Percentiles rank a stretch among this genome's conserved stretches.
Conservation (phyloP, 208 protist species). For the Crithidia bombi region DNA sequence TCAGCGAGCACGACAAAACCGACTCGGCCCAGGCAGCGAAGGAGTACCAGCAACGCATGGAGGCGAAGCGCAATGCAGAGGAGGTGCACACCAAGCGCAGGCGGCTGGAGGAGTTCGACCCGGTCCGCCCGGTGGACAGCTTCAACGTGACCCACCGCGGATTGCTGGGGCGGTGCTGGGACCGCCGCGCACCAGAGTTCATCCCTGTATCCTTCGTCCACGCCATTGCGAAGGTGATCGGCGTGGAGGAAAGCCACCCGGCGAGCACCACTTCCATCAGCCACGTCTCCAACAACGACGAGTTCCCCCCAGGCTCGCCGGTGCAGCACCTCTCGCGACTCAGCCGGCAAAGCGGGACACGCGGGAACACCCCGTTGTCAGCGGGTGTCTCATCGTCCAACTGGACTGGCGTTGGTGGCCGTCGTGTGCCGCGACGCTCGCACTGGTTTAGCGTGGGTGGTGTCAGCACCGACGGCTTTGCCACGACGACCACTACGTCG, state of each 20-base stretch:
- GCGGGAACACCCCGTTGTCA: neutral
- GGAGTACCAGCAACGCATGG: conserved; percentile 57
- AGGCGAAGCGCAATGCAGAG: conserved; percentile 39
- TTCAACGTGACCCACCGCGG: conserved; percentile 74
- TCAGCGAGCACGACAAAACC: conserved; percentile 41
- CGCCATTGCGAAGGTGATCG: conserved; percentile 28
- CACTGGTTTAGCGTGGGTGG: conserved; percentile 63
- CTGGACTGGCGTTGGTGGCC: conserved; percentile 1
- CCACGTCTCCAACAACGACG: conserved; percentile 16
- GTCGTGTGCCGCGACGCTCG: conserved; percentile 46
- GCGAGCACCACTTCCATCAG: conserved; percentile 18
- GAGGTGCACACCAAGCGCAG: conserved; percentile 33
- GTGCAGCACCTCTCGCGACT: conserved; percentile 9
- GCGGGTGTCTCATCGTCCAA: neutral
- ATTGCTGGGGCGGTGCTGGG: conserved; percentile 80
- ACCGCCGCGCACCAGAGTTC: conserved; percentile 58
- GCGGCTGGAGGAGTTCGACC: conserved; percentile 62
- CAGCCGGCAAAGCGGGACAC: conserved; percentile 6
- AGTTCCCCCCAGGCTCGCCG: conserved; percentile 20
- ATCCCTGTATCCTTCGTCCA: conserved; percentile 45
- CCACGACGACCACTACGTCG: neutral
- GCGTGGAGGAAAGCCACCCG: conserved; percentile 16
- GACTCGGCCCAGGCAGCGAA: conserved; percentile 52
- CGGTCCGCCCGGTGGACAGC: conserved; percentile 57
- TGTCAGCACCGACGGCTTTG: conserved; percentile 31